Conservation (phyloP, 768 basidiomycete species). For the Sporobolomyces pararoseus region DNA sequence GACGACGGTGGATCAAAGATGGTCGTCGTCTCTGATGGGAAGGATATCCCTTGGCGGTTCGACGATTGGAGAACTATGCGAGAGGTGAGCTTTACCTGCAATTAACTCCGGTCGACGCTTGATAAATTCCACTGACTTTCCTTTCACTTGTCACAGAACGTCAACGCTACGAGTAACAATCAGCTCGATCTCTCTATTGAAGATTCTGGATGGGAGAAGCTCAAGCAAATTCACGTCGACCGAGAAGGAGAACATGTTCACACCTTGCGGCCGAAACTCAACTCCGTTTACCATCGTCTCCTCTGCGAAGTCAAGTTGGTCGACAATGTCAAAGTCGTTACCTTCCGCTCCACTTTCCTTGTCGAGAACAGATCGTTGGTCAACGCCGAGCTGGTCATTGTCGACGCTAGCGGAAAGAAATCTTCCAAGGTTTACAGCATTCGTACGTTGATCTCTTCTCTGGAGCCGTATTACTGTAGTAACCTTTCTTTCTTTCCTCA, state of each 20-base stretch:
- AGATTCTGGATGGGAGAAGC: constrained; percentile 81
- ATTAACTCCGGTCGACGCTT: background rate
- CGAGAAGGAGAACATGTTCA: constrained; percentile 87
- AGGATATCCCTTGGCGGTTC: constrained; percentile 88
- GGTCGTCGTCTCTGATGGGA: constrained; percentile 60
- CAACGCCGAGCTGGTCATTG: constrained; percentile 82
- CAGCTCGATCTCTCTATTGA: constrained; percentile 78
- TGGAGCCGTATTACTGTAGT: too few relatives aligned
- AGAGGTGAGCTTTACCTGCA: constrained; percentile 78
- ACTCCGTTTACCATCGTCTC: constrained; percentile 69
- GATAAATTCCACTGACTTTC: too few relatives aligned
- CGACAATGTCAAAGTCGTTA: constrained; percentile 90
- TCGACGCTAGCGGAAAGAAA: constrained; percentile 79
- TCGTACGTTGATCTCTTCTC: constrained; percentile 50
- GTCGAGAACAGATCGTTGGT: constrained; percentile 87
- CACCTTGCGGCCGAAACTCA: constrained; percentile 71
- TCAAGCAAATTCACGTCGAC: constrained; percentile 85
- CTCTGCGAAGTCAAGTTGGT: constrained; percentile 84
- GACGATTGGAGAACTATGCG: constrained; percentile 92
- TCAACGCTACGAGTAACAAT: constrained; percentile 62
- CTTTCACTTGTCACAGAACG: too few relatives aligned
- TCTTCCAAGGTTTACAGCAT: constrained; percentile 78
- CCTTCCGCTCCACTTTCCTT: constrained; percentile 84
- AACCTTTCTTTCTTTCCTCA: too few relatives aligned
- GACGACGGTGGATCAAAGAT: background rate